These are phyloP conservation scores for Erythrobasidium hasegawianum DNA, from an alignment of 1,284 basidiomycete genomes.

Conservation along the genomic window DNA sequence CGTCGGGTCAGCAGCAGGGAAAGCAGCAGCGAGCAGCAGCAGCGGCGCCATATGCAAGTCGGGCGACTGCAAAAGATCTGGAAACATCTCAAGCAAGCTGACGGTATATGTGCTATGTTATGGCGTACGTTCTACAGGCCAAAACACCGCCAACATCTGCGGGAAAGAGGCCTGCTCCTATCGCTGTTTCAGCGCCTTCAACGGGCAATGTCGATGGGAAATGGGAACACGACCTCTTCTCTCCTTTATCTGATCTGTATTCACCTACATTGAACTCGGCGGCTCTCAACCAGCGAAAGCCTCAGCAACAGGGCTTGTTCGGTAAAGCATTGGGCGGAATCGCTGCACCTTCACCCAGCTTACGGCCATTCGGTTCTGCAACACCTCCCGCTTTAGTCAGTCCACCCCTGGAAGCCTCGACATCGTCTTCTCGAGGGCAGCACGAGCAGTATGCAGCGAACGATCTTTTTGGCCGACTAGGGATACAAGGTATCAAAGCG, in stretches of 20 bases:
- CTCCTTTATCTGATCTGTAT: constrained; percentile 22
- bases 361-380: constrained; percentile 7
- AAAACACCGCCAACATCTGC: not conserved
- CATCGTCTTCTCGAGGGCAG: not conserved
- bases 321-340: constrained; percentile 24
- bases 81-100: not conserved
- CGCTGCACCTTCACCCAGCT: constrained; percentile 7
- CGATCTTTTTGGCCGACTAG: constrained; percentile 20
- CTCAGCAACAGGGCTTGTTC: constrained; percentile 1
- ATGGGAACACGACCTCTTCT: constrained; percentile 34
- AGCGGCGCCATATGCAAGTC: no score
- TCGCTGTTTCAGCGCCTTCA: not conserved
- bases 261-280: constrained; percentile 16
- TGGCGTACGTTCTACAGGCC: not conserved
- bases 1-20: no score
- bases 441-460: not conserved
- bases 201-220: constrained; percentile 20
- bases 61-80: no score
- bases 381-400: not conserved
- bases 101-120: no score
- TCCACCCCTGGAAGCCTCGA: not conserved
- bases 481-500: not conserved
- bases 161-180: not conserved
- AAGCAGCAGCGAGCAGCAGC: no score
- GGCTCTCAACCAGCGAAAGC: constrained; percentile 4